Evolutionary conservation across 805 yeast species (phyloP).

Genomic region (Kregervanrija pseudodelftensis): DNA sequence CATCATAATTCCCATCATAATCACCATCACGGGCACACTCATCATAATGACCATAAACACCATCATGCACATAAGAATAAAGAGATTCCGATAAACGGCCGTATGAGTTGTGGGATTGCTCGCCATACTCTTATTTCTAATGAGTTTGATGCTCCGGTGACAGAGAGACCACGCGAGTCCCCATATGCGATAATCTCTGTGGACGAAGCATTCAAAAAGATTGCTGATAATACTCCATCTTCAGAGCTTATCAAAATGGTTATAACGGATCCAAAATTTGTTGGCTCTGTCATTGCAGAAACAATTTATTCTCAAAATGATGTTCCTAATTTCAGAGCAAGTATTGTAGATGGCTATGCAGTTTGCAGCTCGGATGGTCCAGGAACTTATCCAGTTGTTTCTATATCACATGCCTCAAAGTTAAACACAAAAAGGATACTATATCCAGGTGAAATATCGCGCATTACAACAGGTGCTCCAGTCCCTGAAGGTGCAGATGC

Average conservation of each 20-base stretch:
- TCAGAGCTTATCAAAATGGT: slow-evolving; percentile 19
- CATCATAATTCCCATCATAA: slow-evolving; percentile 9
- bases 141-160: slow-evolving; percentile 31
- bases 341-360: slow-evolving; percentile 53
- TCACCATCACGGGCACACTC: slow-evolving; percentile 11
- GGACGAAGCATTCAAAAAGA: slow-evolving; percentile 30
- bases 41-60: slow-evolving; percentile 11
- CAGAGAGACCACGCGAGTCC: slow-evolving; percentile 36
- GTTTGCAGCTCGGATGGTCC: slow-evolving; percentile 39
- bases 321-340: slow-evolving; percentile 46
- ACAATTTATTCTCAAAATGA: slow-evolving; percentile 31
- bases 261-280: slow-evolving; percentile 21
- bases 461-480: slow-evolving; percentile 54
- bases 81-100: slow-evolving; percentile 4
- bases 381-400: slow-evolving; percentile 34
- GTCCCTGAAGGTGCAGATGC: slow-evolving; percentile 48
- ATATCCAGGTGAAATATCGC: slow-evolving; percentile 30
- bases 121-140: slow-evolving; percentile 33
- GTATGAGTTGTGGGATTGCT: slow-evolving; percentile 25
- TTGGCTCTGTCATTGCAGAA: slow-evolving; percentile 36
- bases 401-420: slow-evolving; percentile 37
- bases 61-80: slow-evolving; percentile 15
- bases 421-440: slow-evolving; percentile 12
- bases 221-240: slow-evolving; percentile 28
- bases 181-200: slow-evolving; percentile 43